Base-by-base conservation (phyloP, 2,329 filamentous ascomycete species). In the Claviceps purpurea region DNA sequence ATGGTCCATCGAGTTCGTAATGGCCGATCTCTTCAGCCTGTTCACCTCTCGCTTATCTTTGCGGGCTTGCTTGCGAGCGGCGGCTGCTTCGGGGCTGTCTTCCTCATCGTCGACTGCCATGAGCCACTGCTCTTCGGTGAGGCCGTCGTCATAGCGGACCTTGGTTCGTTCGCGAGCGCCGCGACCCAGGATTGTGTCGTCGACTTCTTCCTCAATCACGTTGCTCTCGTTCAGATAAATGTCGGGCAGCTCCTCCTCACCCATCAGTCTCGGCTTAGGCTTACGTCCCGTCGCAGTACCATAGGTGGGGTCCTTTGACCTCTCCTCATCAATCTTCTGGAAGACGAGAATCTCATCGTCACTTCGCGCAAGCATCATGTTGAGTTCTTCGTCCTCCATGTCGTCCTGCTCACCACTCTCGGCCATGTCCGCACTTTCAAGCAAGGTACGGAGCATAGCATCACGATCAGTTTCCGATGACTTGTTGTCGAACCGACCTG, bases 401-500 rank as follows among this genome's bases (percentile, higher is more conserved):
- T 98, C 93, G 55, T 96, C 90, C 62, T 94, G 87, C 57, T 95
- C 89, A 50, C 77, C 75, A 24, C 70, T 67, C 59, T 85, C 81
- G 0, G 80, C 76, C 70, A 82, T 75, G 53, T 87, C 85, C 7
- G 90, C 82, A 54, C 85, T 85, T 67, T 98, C 93, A 55, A 98
- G 76, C 63, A 98, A 81, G 48, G 94, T 94, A 62, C 93, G 84
- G 60, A 98, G 75, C 81, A 98, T 91, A 44, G 93, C 91, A 64
- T 98, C 93, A 76, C 93, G 88, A 69, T 98, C 93, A 51, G 95
- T 95, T 66, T 96, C 93, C 0, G 93, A 97, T 1, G 93, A 98
- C 65, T 97, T 98, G 73, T 98, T 97, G 61, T 98, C 93, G 72
- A 98, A 98, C 65, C 95, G 94, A 82, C 93, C 93, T 54, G 93